phyloP scores from a whole-genome alignment of 1,284 basidiomycete species.

The Ganoderma meredithae region DNA sequence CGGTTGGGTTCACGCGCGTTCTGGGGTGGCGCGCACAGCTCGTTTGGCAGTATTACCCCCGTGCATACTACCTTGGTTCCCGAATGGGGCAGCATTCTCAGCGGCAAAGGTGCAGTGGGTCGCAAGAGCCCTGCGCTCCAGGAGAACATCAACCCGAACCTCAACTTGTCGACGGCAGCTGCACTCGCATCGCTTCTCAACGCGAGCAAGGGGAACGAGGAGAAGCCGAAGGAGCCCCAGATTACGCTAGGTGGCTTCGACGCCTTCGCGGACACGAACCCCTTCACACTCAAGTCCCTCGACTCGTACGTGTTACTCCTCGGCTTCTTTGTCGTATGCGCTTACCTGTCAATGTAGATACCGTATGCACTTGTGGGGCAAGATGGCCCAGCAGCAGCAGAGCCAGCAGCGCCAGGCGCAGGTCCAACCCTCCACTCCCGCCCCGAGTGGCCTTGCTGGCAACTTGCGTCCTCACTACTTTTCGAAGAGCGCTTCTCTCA shows the following conservation, averaged over 20 bases:
- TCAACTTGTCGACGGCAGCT: conserved; percentile 52
- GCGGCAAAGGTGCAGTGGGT: conserved; percentile 43
- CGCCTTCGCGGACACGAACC: conserved; percentile 76
- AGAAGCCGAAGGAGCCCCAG: conserved; percentile 37
- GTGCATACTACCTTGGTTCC: conserved; percentile 88
- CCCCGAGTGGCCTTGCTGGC: conserved; percentile 56
- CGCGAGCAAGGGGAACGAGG: conserved; percentile 24
- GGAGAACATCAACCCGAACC: conserved; percentile 84
- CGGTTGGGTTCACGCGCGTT: conserved; percentile 60
- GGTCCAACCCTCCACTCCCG: conserved; percentile 38
- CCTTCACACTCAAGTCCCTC: conserved; percentile 83
- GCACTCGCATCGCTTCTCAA: conserved; percentile 25
- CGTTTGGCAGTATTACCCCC: conserved; percentile 76
- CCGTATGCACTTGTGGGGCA: conserved; percentile 88
- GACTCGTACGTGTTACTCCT: conserved; percentile 62
- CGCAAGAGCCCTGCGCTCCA: conserved; percentile 50
- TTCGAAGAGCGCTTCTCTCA: conserved; percentile 42
- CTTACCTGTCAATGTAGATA: conserved; percentile 47
- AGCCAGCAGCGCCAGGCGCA: conserved; percentile 35
- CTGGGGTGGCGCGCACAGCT: conserved; percentile 75
- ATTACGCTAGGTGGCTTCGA: conserved; percentile 53
- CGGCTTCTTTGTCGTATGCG: conserved; percentile 10
- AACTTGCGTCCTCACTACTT: conserved; percentile 67
- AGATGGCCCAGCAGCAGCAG: conserved; percentile 65
- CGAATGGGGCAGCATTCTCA: conserved; percentile 47